Percentiles rank a stretch among this genome's conserved stretches.
Conservation (phyloP, 345 rosid species). For the Combretum micranthum region DNA sequence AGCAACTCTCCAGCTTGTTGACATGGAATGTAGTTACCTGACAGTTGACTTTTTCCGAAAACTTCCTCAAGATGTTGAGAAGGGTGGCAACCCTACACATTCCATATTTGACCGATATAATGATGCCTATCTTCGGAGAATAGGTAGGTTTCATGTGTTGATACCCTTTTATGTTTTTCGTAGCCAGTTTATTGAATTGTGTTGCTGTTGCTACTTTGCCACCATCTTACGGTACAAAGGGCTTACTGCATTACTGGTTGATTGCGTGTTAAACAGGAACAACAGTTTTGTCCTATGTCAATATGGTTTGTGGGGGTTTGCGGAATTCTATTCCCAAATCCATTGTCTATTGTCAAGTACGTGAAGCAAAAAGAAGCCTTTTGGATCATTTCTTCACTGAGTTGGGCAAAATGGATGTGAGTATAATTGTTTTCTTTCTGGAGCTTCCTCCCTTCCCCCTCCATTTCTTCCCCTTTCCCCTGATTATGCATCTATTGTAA, state of each 20-base stretch:
- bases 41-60: constrained; percentile 96
- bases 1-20: constrained; percentile 87
- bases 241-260: not conserved
- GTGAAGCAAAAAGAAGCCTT: constrained; percentile 93
- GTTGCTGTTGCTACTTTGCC: no score
- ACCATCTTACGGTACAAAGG: not conserved
- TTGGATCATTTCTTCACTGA: constrained; percentile 92
- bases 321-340: constrained; percentile 96
- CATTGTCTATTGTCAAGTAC: constrained; percentile 89
- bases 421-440: constrained; percentile 2
- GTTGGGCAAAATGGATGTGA: constrained; percentile 86
- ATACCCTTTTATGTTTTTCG: no score
- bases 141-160: constrained; percentile 43
- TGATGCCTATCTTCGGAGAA: constrained; percentile 82
- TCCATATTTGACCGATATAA: constrained; percentile 95
- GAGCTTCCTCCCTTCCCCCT: not conserved
- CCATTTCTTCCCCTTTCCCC: not conserved
- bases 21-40: constrained; percentile 91
- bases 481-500: not conserved
- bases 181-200: no score
- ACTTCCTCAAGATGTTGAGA: constrained; percentile 97
- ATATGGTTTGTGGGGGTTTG: constrained; percentile 81
- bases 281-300: constrained; percentile 83
- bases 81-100: constrained; percentile 95
- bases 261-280: constrained; percentile 46